These are phyloP conservation scores for Rhododendron simsii DNA, from an alignment of 148 eudicot species.

Conservation along the genomic window DNA sequence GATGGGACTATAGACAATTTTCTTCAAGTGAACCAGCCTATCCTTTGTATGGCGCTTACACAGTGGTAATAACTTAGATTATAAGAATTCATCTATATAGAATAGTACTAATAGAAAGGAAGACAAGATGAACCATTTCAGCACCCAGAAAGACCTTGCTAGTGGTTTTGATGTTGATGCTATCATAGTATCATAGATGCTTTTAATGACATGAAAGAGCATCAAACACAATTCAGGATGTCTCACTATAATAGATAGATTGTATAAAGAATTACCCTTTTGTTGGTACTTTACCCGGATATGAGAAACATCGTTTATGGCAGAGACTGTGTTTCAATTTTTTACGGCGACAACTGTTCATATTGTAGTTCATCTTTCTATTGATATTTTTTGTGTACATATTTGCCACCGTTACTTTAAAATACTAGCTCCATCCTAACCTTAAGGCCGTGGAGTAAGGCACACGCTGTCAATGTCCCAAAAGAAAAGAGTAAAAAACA, in stretches of 20 bases:
- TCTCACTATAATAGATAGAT: neutral
- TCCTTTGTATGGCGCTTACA: neutral
- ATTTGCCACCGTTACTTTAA: neutral
- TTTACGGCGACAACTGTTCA: neutral
- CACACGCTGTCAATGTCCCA: neutral
- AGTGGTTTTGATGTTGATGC: neutral
- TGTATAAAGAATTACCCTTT: neutral
- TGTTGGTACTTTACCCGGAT: neutral
- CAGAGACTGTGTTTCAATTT: neutral
- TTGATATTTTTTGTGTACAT: too few species aligned
- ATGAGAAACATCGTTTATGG: neutral
- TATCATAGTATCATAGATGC: neutral
- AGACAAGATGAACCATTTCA: neutral
- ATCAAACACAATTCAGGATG: neutral
- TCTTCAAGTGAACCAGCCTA: neutral
- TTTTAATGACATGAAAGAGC: neutral
- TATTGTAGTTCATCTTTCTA: too few species aligned
- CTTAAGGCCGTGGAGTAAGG: neutral
- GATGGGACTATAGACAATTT: neutral
- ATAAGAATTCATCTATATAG: neutral
- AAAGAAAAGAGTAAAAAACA: neutral
- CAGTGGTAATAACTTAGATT: neutral
- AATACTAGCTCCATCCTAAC: neutral
- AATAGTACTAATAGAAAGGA: neutral
- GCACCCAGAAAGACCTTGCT: too few species aligned